These are phyloP conservation scores for Sporothrix inflata DNA, from an alignment of 2,329 filamentous ascomycete genomes.

Conservation along the genomic window DNA sequence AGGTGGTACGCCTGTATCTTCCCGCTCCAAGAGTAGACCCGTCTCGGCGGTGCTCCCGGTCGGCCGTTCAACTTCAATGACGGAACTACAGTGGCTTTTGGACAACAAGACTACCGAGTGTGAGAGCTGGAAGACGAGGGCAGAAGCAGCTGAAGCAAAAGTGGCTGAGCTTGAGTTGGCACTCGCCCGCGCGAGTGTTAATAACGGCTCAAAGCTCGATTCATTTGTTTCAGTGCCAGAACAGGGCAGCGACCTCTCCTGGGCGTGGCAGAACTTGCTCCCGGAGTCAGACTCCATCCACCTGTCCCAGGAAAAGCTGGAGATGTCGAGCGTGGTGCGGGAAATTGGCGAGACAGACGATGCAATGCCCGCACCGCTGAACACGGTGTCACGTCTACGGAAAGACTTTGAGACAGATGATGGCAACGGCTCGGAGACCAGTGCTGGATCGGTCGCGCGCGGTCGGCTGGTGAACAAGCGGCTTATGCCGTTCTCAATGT, in stretches of 20 bases:
- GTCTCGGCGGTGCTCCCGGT: background rate
- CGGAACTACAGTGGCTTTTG: conserved; percentile 53
- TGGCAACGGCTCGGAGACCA: conserved; percentile 23
- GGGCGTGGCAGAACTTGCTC: conserved; percentile 20
- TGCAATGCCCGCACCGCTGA: background rate
- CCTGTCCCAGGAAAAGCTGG: background rate
- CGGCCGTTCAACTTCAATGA: conserved; percentile 39
- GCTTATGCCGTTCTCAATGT: conserved; percentile 26
- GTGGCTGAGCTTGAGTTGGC: conserved; percentile 50
- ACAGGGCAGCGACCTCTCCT: conserved; percentile 1
- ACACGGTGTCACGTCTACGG: background rate
- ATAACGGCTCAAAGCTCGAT: background rate
- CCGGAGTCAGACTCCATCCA: background rate
- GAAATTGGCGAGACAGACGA: background rate
- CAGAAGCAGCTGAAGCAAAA: conserved; percentile 59
- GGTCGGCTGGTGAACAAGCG: conserved; percentile 23
- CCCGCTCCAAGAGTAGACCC: background rate
- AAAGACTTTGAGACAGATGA: conserved; percentile 27
- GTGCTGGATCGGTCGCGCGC: conserved; percentile 25
- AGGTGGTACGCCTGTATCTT: background rate
- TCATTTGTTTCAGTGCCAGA: background rate
- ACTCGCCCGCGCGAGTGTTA: conserved; percentile 30
- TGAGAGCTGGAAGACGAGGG: conserved; percentile 57
- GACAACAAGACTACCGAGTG: conserved; percentile 48
- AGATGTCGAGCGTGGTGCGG: background rate